Base-by-base conservation (phyloP, 257 asterid species). In the Solanum gandarillasii region DNA sequence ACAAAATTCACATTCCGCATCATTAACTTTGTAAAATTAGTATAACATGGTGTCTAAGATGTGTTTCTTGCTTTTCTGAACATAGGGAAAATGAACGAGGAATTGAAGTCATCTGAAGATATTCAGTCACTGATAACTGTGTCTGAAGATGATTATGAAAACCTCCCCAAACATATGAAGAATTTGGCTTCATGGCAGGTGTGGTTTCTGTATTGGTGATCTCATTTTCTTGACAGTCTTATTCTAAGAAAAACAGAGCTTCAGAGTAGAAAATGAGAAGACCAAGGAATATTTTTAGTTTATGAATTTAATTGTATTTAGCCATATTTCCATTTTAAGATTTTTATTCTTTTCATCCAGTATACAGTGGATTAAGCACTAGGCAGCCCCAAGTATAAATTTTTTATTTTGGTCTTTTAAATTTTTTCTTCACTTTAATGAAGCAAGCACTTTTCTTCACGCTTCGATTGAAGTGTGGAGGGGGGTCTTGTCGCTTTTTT, bases 111-210 rank as follows among this genome's bases (percentile, higher is more conserved):
- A 46, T 83, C 62, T 86, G 90, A 90, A 88, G 94, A 89, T 73
- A 86, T 91, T 68, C 89, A 87, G 86, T 85, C 71, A 75, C 70
- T 84, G 72, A 85, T 96, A 84, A 86, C 83, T 84, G 92, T 95
- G 75, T 87, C 94, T 2, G 90, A 72, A 85, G 94, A 93, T 89
- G 98, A 95, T 90, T 96, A 94, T 90, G 98, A 95, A 88, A 92
- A 88, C 87, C 98, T 95, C 34, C 98, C 99, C 4, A 94, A 92
- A 83, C 91, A 91, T 87, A 94, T 96, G 95, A 94, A 92, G 92
- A 92, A 91, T 65, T 89, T 96, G 90, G 95, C 90, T 31, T 90
- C 98, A 8, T 94, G 98, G 98, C 95, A 96, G 99, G 99, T 96
- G 90, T 35, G 90, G 25, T 81, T 46, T 81, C 39, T 46, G 39